Conservation (phyloP, 257 asterid genomes). For the Coffea eugenioides region DNA sequence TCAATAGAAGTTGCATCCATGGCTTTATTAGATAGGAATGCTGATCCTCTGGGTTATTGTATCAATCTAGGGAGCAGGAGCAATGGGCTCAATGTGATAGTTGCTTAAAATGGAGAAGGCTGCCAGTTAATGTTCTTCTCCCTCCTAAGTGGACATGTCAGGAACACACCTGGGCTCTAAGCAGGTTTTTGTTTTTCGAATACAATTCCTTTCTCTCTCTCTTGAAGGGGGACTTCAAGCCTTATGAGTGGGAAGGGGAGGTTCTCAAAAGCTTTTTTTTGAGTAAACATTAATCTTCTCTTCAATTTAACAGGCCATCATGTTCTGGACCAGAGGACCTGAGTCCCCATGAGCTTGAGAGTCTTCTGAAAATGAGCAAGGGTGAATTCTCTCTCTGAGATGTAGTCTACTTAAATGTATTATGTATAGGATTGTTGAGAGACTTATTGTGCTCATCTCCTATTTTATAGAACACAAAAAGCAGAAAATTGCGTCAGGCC, state of each 20-base stretch:
- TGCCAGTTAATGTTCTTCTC: conserved; percentile 70
- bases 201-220: not conserved
- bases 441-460: conserved; percentile 4
- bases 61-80: conserved; percentile 65
- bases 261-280: conserved; percentile 7
- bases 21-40: not conserved
- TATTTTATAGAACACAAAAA: conserved; percentile 50
- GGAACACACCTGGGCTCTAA: conserved; percentile 49
- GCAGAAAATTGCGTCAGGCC: conserved; percentile 43
- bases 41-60: conserved; percentile 8
- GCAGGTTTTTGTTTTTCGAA: conserved; percentile 39
- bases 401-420: not conserved
- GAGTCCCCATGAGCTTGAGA: conserved; percentile 63
- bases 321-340: conserved; percentile 80
- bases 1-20: conserved; percentile 9
- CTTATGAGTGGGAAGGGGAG: no score
- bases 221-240: no score
- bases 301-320: conserved; percentile 51
- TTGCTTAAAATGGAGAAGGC: conserved; percentile 83
- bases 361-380: conserved; percentile 68
- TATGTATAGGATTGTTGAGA: not conserved
- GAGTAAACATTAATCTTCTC: conserved; percentile 11
- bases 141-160: conserved; percentile 91
- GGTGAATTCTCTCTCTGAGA: conserved; percentile 39
- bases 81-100: conserved; percentile 94